Base-by-base conservation (phyloP, 257 asterid genomes). In the Asclepias syriaca region DNA sequence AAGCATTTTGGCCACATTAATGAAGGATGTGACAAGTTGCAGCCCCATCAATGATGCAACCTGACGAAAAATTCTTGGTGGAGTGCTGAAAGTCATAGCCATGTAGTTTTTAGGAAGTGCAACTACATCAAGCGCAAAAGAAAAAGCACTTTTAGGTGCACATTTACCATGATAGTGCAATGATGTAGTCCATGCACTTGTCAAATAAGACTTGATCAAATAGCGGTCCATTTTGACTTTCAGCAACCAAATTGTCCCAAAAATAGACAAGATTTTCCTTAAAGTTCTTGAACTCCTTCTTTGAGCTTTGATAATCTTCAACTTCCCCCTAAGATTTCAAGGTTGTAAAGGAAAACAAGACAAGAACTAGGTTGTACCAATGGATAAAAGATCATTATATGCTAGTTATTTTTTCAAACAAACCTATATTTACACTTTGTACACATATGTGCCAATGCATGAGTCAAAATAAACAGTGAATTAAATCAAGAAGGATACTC, bases 11-110 rank as follows among this genome's bases (percentile, higher is more conserved):
- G 99, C 90, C 37, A 92, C 88, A 81, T 87, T 90, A 75, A 95
- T 92, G 87, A 92, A 95, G 81, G 99, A 95, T 53, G 96, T 86
- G 72, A 95, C 99, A 71, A 95, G 96, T 81, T 92, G 99, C 78
- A 95, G 96, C 61, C 99, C 99, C 90, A 92, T 87, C 81, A 95
- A 66, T 68, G 99, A 89, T 77, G 98, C 98, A 74, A 86, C 82
- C 79, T 85, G 96, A 64, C 99, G 99, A 81, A 87, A 95, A 77
- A 67, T 85, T 86, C 99, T 95, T 51, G 99, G 99, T 70, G 99
- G 99, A 66, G 99, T 95, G 81, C 99, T 95, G 86, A 56, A 73
- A 83, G 50, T 71, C 72, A 81, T 16, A 70, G 79, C 72, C 48
- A 87, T 53, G 55, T 74, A 21, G 53, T 39, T 39, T 77, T 82